These are phyloP conservation scores for Pontederia crassipes DNA, from an alignment of 176 grass and related monocot species.

Conservation along the genomic window DNA sequence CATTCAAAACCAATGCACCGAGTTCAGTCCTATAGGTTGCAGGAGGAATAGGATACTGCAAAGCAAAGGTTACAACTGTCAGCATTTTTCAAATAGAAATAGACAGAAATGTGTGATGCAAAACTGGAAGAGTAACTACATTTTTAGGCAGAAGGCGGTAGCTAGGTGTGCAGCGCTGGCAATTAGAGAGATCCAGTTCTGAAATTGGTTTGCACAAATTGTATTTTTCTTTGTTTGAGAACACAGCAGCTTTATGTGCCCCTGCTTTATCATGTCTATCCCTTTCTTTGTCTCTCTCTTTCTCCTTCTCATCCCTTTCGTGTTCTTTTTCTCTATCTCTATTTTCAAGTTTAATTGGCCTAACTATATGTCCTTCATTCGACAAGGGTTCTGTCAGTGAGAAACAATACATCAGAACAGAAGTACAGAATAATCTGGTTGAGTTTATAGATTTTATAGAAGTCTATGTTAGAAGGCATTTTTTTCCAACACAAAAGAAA, in stretches of 20 bases:
- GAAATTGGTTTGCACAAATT: constrained; percentile 86
- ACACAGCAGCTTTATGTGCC: constrained; percentile 44
- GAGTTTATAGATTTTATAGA: too few species aligned
- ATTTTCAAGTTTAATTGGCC: constrained; percentile 48
- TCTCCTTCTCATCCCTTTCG: constrained; percentile 43
- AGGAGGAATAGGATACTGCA: constrained; percentile 74
- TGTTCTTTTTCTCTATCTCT: constrained; percentile 39
- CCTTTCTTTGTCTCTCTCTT: constrained; percentile 45
- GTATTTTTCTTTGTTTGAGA: constrained; percentile 75
- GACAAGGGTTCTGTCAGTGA: constrained; percentile 3
- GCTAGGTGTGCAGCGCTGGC: constrained; percentile 83
- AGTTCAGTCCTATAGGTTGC: constrained; percentile 71
- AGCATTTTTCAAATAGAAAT: background rate
- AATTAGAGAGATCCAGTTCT: constrained; percentile 91
- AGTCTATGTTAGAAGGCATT: background rate
- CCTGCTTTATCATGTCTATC: background rate
- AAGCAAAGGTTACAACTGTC: constrained; percentile 13
- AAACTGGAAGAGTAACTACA: constrained; percentile 20
- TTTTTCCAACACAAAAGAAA: constrained; percentile 1
- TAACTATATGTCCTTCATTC: constrained; percentile 41
- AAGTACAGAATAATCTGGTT: too few species aligned
- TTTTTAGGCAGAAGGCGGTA: constrained; percentile 92
- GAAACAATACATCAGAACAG: background rate
- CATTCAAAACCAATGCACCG: constrained; percentile 69
- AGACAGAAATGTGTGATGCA: background rate